These are phyloP conservation scores for Basidiobolus meristosporus DNA, from an alignment of 371 early-diverging fungal species.

Conservation along the genomic window DNA sequence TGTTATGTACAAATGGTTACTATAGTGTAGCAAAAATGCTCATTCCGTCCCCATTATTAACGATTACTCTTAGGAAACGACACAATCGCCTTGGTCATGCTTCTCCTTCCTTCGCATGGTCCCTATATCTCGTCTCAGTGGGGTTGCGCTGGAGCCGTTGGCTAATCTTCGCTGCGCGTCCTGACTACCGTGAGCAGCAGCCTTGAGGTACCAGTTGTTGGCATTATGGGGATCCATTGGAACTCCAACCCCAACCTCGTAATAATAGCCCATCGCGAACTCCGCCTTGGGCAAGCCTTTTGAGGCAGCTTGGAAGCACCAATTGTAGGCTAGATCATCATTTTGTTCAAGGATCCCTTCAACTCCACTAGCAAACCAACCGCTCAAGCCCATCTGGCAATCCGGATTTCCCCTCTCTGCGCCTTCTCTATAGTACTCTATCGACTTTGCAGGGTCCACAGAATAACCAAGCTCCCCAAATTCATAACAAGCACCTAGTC, in stretches of 20 bases:
- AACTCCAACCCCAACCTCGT: constrained; percentile 72
- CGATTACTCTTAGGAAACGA: too few relatives aligned
- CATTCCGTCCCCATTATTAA: too few relatives aligned
- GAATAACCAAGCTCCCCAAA: too few relatives aligned
- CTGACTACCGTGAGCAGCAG: constrained; percentile 27
- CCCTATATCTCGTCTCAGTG: too few relatives aligned
- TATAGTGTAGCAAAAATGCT: too few relatives aligned
- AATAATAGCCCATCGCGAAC: constrained; percentile 84
- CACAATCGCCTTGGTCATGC: too few relatives aligned
- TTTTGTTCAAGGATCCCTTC: constrained; percentile 47
- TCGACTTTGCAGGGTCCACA: constrained; percentile 43
- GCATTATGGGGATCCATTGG: constrained; percentile 42
- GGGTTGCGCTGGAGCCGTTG: too few relatives aligned
- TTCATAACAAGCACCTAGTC: constrained; percentile 73
- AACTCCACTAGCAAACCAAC: constrained; percentile 88
- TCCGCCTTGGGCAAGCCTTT: constrained; percentile 74
- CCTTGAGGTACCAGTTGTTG: constrained; percentile 49
- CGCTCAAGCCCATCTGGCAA: constrained; percentile 81
- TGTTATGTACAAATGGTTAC: too few relatives aligned
- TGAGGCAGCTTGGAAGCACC: constrained; percentile 71
- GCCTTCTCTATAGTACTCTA: constrained; percentile 61
- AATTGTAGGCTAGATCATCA: constrained; percentile 78
- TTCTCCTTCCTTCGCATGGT: too few relatives aligned
- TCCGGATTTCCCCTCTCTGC: constrained; percentile 78
- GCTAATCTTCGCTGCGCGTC: constrained; percentile 26